phyloP scores from a whole-genome alignment of 192 early-diverging fungal species.

The Backusella circina region DNA sequence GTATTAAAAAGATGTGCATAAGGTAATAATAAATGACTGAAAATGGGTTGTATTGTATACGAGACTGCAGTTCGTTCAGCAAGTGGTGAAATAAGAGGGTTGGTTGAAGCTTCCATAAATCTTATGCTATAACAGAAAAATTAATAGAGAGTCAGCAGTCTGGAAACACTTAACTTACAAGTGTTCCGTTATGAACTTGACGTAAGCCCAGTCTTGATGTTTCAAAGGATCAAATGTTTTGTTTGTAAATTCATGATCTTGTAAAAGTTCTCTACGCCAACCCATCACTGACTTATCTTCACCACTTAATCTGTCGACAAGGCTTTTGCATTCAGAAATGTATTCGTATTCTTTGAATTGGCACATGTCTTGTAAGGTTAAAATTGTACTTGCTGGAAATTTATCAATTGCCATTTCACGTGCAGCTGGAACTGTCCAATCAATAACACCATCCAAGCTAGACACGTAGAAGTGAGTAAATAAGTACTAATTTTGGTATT shows the following conservation, averaged over 20 bases:
- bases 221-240: constrained; percentile 8
- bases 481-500: constrained; percentile 15
- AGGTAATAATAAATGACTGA: constrained; percentile 3
- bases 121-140: constrained; percentile 3
- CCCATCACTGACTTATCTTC: constrained; percentile 5
- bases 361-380: constrained; percentile 16
- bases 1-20: constrained; percentile 12
- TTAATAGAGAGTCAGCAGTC: constrained; percentile 14
- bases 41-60: constrained; percentile 8
- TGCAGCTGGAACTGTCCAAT: constrained; percentile 14
- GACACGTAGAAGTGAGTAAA: constrained; percentile 6
- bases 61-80: constrained; percentile 7
- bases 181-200: constrained; percentile 14
- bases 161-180: constrained; percentile 13
- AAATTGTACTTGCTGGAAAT: constrained; percentile 14
- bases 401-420: constrained; percentile 13
- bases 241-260: constrained; percentile 7
- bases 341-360: constrained; percentile 16
- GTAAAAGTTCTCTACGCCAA: constrained; percentile 7
- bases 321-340: constrained; percentile 8
- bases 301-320: constrained; percentile 5
- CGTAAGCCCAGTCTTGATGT: constrained; percentile 14
- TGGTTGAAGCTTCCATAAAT: constrained; percentile 2
- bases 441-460: constrained; percentile 14
- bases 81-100: not conserved